A percentile compares a stretch with the other conserved stretches of the same genome.
These are phyloP conservation scores for Fusarium vanettenii DNA, from an alignment of 2,329 filamentous ascomycete genomes.

Conservation along the genomic window DNA sequence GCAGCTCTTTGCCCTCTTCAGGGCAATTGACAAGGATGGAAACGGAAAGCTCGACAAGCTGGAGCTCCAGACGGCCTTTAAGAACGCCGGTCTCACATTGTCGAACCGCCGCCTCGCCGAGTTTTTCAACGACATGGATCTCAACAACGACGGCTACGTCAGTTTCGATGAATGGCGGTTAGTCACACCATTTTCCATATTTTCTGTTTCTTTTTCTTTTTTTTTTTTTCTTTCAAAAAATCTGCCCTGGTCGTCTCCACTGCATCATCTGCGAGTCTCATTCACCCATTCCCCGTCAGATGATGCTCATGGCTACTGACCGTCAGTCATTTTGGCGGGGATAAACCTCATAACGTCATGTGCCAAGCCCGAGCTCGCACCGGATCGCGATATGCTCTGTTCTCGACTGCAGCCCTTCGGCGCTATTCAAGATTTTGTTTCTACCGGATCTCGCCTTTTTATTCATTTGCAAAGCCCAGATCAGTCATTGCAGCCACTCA, in stretches of 20 bases:
- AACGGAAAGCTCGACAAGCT: constrained; percentile 87
- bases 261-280: constrained; percentile 18
- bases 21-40: constrained; percentile 84
- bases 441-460: background rate
- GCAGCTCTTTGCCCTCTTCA: constrained; percentile 84
- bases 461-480: background rate
- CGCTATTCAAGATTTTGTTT: background rate
- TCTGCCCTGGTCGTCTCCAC: background rate
- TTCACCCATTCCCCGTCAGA: constrained; percentile 25
- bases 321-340: constrained; percentile 44
- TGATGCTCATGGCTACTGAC: constrained; percentile 42
- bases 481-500: constrained; percentile 2
- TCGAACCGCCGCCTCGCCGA: constrained; percentile 80
- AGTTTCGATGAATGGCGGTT: constrained; percentile 98
- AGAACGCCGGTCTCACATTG: constrained; percentile 80
- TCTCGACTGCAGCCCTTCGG: constrained; percentile 9
- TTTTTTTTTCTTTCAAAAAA: background rate
- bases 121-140: constrained; percentile 92
- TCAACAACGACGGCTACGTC: constrained; percentile 88
- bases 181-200: constrained; percentile 50
- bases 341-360: constrained; percentile 43
- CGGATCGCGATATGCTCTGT: constrained; percentile 15
- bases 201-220: constrained; percentile 10
- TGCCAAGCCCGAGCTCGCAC: constrained; percentile 37
- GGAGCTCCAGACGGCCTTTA: constrained; percentile 85